Conservation (phyloP, 345 rosid species). For the Lepidium aucheri region DNA sequence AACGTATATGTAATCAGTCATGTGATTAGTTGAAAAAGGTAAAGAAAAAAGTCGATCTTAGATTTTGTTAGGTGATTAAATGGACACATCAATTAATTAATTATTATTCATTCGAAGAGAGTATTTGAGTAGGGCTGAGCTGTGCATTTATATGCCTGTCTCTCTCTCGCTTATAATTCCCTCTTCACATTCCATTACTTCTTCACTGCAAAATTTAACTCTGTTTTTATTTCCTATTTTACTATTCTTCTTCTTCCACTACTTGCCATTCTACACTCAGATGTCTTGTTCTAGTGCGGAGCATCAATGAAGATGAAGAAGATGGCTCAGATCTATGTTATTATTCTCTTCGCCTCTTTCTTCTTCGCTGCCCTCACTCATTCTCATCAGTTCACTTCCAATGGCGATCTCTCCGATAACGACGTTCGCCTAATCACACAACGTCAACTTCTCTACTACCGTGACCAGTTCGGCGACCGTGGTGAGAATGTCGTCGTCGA, state of each 20-base stretch:
- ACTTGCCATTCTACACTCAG: constrained; percentile 13
- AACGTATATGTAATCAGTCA: constrained; percentile 15
- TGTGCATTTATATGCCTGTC: constrained; percentile 7
- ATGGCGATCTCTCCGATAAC: constrained; percentile 43
- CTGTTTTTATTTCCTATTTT: background rate
- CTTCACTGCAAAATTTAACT: background rate
- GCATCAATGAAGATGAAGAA: constrained; percentile 78
- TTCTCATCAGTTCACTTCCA: constrained; percentile 24
- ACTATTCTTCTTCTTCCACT: constrained; percentile 5
- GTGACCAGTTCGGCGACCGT: constrained; percentile 77
- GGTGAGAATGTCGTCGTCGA: constrained; percentile 68
- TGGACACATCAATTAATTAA: background rate
- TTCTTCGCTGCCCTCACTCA: constrained; percentile 17
- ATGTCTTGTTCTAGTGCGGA: constrained; percentile 57
- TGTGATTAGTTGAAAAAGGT: constrained; percentile 12
- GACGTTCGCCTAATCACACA: constrained; percentile 49
- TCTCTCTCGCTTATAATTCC: constrained; percentile 22
- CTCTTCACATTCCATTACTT: constrained; percentile 7
- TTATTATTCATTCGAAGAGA: background rate
- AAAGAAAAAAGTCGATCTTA: constrained; percentile 5
- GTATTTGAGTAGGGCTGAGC: constrained; percentile 13
- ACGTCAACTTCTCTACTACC: constrained; percentile 90
- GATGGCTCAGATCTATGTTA: constrained; percentile 20
- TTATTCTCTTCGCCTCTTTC: constrained; percentile 9
- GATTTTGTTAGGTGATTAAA: background rate